phyloP scores from a whole-genome alignment of 1,139 yeast genomes.

The Yamadazyma diospyri region DNA sequence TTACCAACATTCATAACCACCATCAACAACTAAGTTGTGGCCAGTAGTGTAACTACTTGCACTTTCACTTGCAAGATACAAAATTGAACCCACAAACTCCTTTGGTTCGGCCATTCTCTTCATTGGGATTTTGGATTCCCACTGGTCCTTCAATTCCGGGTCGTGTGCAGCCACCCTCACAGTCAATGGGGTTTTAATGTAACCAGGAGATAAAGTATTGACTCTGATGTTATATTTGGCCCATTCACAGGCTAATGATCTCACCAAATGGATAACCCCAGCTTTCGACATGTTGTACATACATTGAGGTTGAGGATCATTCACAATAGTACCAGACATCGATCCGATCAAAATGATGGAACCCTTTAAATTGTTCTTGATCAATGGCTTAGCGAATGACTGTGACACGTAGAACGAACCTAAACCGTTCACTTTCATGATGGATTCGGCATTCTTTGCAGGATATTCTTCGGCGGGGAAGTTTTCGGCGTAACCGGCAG shows the following conservation, averaged over 20 bases:
- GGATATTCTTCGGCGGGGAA: slow-evolving; percentile 78
- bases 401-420: slow-evolving; percentile 70
- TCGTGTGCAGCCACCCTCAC: slow-evolving; percentile 44
- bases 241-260: slow-evolving; percentile 52
- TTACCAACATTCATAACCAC: slow-evolving; percentile 44
- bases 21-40: slow-evolving; percentile 49
- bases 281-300: slow-evolving; percentile 54
- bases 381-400: slow-evolving; percentile 64
- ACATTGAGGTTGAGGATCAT: slow-evolving; percentile 50
- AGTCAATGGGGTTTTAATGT: slow-evolving; percentile 48
- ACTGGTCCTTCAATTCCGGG: slow-evolving; percentile 44
- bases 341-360: slow-evolving; percentile 46
- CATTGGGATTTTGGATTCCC: slow-evolving; percentile 49
- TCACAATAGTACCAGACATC: slow-evolving; percentile 49
- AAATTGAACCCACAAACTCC: slow-evolving; percentile 45
- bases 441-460: slow-evolving; percentile 60
- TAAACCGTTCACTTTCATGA: slow-evolving; percentile 69
- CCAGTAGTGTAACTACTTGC: slow-evolving; percentile 49
- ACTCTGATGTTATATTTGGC: slow-evolving; percentile 49
- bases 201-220: slow-evolving; percentile 46
- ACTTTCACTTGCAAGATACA: slow-evolving; percentile 45
- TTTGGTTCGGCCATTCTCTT: slow-evolving; percentile 52
- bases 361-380: slow-evolving; percentile 50
- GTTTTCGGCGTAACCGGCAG: slow-evolving; percentile 85
- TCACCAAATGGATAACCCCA: slow-evolving; percentile 46